Base-by-base conservation (phyloP, 2,329 filamentous ascomycete genomes). In the Xylariaceae sp. region DNA sequence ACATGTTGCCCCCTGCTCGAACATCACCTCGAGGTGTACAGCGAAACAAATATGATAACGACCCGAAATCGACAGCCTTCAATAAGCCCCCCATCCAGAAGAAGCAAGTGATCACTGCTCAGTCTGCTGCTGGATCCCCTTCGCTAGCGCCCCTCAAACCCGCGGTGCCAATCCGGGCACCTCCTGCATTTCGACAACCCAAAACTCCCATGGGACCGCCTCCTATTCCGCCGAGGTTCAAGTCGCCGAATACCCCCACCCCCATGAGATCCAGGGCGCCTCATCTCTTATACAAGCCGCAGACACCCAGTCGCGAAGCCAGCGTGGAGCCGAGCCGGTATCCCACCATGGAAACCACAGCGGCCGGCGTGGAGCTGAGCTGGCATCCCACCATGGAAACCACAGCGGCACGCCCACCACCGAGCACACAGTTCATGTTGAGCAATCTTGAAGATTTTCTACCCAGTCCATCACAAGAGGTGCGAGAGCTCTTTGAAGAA, bases 401-500 rank as follows among this genome's bases (percentile, higher is more conserved):
- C 34, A 32, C 35, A 29, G 13, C 28, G 23, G 11, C 19, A 38
- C 40, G 43, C 2, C 54, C 45, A 13, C 60, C 60, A 5, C 52
- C 55, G 18, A 70, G 67, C 42, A 76, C 72, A 0, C 72, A 75
- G 39, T 73, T 76, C n/a, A 54, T 75, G 7, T 53, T 62, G 19
- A 46, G 50, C 25, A 60, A 72, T 38, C 46, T 70, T 6, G 70
- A 74, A 24, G 70, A 74, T 34, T 65, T 75, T 39, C 70, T 75
- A 28, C 71, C 71, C 1, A 69, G 64, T n/a, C 61, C 69, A 0
- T 74, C 70, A 0, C 74, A 79, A 45, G 68, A 75, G 47, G 59
- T 63, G 5, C 59, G 64, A 13, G 73, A 78, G 47, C 52, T 78
- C 3, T 49, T 59, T 2, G 64, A 67, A 19, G 61, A 68, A 25